Conservation (phyloP, 495 filamentous ascomycete species). For the Platismatia glauca region DNA sequence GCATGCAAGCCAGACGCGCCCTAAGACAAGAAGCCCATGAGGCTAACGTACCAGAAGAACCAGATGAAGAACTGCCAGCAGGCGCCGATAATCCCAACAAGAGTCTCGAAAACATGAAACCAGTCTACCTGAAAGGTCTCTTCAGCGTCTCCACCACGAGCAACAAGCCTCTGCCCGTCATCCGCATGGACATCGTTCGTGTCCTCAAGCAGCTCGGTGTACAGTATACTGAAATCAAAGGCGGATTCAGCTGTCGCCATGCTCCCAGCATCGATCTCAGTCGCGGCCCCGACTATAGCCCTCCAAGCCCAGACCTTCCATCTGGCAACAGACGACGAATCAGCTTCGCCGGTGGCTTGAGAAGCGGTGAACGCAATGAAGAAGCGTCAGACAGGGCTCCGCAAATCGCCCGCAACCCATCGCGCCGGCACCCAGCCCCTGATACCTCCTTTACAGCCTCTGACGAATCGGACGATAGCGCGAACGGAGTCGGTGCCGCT, state of each 20-base stretch:
- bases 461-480: conserved; percentile 58
- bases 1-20: conserved; percentile 74
- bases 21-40: conserved; percentile 57
- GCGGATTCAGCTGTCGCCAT: conserved; percentile 84
- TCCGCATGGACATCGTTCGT: conserved; percentile 84
- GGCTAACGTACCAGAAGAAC: conserved; percentile 69
- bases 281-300: conserved; percentile 50
- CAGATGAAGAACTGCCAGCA: conserved; percentile 44
- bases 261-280: conserved; percentile 82
- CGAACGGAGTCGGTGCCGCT: conserved; percentile 15
- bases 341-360: conserved; percentile 63
- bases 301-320: conserved; percentile 44
- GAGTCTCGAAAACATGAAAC: conserved; percentile 65
- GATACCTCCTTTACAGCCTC: conserved; percentile 73
- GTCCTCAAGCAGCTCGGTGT: conserved; percentile 83
- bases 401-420: conserved; percentile 35
- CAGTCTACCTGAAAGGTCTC: conserved; percentile 92
- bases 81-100: conserved; percentile 42
- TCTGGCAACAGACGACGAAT: conserved; percentile 66
- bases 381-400: conserved; percentile 43
- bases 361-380: conserved; percentile 51
- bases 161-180: conserved; percentile 74
- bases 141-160: conserved; percentile 98
- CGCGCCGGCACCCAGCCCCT: conserved; percentile 36
- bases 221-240: conserved; percentile 82